These are phyloP conservation scores for Clavaria fumosa DNA, from an alignment of 768 basidiomycete genomes.

Conservation along the genomic window DNA sequence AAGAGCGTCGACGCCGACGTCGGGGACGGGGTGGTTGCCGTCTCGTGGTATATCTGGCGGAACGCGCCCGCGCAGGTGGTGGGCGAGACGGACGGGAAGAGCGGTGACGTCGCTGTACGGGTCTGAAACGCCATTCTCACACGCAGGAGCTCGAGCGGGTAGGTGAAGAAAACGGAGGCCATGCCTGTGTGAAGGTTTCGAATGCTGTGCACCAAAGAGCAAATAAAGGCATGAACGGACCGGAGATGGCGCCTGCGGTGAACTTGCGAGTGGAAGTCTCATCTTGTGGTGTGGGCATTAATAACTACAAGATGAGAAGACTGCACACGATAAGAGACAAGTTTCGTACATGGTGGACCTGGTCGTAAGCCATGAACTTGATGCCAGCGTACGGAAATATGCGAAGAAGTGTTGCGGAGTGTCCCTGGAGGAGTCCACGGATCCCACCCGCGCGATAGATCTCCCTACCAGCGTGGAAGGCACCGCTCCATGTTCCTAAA, in stretches of 20 bases:
- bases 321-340: conserved; percentile 4
- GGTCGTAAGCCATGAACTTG: conserved; percentile 95
- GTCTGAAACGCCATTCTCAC: conserved; percentile 92
- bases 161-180: conserved; percentile 80
- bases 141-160: conserved; percentile 89
- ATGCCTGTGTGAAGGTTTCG: conserved; percentile 34
- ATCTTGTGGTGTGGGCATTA: conserved; percentile 71
- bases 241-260: conserved; percentile 75
- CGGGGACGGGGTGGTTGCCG: conserved; percentile 17
- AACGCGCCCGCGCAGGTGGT: conserved; percentile 43
- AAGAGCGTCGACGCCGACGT: conserved; percentile 24
- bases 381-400: conserved; percentile 96
- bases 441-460: conserved; percentile 58
- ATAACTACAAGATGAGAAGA: conserved; percentile 33
- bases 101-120: too few relatives aligned
- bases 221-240: conserved; percentile 24
- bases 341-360: conserved; percentile 52
- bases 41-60: conserved; percentile 57
- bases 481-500: conserved; percentile 77
- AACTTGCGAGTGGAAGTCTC: conserved; percentile 76
- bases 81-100: conserved; percentile 14
- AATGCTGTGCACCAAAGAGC: conserved; percentile 1
- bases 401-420: conserved; percentile 85
- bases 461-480: conserved; percentile 54
- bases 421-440: conserved; percentile 84